Conservation (phyloP, 1,284 basidiomycete genomes). For the Puccinia hordei region DNA sequence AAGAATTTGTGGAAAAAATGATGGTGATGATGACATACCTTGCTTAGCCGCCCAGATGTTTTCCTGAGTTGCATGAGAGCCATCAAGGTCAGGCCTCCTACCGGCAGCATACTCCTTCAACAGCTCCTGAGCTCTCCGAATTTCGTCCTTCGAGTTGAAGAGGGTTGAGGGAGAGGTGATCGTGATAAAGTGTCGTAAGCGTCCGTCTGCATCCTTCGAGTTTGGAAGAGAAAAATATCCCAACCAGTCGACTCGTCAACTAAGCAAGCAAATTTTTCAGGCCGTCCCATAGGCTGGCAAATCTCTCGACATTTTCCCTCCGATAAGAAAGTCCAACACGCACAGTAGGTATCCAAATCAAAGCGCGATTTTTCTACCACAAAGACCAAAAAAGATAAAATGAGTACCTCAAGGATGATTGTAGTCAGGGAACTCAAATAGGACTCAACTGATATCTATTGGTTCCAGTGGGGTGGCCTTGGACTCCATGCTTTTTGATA, state of each 20-base stretch:
- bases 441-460: conserved; percentile 46
- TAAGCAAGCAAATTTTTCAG: not conserved
- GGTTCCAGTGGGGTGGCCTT: not conserved
- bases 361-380: conserved; percentile 47
- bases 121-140: conserved; percentile 60
- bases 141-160: conserved; percentile 60
- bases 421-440: not conserved
- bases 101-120: conserved; percentile 58
- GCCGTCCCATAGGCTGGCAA: not conserved
- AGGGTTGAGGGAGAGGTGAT: conserved; percentile 65
- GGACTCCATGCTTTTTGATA: conserved; percentile 14
- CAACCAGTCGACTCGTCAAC: not conserved
- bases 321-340: conserved; percentile 9
- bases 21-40: conserved; percentile 56
- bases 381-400: not conserved
- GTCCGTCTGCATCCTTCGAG: conserved; percentile 57
- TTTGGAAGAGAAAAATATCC: too few relatives aligned
- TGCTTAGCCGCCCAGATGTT: conserved; percentile 61
- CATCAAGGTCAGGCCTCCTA: conserved; percentile 57
- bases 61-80: conserved; percentile 58
- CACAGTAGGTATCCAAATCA: conserved; percentile 42
- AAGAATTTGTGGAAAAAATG: too few relatives aligned
- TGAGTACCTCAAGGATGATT: not conserved
- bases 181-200: conserved; percentile 63
- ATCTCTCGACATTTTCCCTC: not conserved